Evolutionary conservation across 1,284 basidiomycete species (phyloP).

Genomic region (Pisolithus thermaeus): DNA sequence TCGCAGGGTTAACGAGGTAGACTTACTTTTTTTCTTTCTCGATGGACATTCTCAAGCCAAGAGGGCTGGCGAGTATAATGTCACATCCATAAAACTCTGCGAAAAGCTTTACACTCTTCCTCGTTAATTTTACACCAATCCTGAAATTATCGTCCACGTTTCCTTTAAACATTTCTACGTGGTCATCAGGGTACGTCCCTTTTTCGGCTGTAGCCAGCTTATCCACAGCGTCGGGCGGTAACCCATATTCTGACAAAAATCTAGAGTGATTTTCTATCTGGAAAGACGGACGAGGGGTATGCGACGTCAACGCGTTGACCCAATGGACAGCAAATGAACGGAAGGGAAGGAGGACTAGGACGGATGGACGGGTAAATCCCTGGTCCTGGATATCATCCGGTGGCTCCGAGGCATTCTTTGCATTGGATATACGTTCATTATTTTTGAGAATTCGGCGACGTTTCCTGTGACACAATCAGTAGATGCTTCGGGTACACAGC

Average conservation of each 20-base stretch:
- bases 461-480: slow-evolving; percentile 53
- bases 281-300: slow-evolving; percentile 58
- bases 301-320: slow-evolving; percentile 63
- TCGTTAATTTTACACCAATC: slow-evolving; percentile 88
- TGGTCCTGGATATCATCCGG: slow-evolving; percentile 86
- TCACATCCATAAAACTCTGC: slow-evolving; percentile 90
- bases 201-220: slow-evolving; percentile 72
- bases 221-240: slow-evolving; percentile 78
- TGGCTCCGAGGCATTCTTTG: slow-evolving; percentile 50
- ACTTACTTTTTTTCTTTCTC: slow-evolving; percentile 89
- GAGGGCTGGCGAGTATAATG: slow-evolving; percentile 87
- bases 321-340: slow-evolving; percentile 84
- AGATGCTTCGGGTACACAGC: neutral
- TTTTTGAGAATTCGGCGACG: slow-evolving; percentile 91
- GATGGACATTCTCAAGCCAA: slow-evolving; percentile 87
- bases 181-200: slow-evolving; percentile 83
- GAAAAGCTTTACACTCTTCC: slow-evolving; percentile 85
- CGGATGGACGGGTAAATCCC: slow-evolving; percentile 94
- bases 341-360: slow-evolving; percentile 89
- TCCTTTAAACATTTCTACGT: slow-evolving; percentile 92
- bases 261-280: slow-evolving; percentile 85
- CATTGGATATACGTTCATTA: slow-evolving; percentile 81
- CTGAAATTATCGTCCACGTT: slow-evolving; percentile 97
- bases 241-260: slow-evolving; percentile 77
- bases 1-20: neutral